Evolutionary conservation across 441 rosid species (phyloP), one percentile per base, ranked within the genome.

Genomic region (Theobroma grandiflorum): DNA sequence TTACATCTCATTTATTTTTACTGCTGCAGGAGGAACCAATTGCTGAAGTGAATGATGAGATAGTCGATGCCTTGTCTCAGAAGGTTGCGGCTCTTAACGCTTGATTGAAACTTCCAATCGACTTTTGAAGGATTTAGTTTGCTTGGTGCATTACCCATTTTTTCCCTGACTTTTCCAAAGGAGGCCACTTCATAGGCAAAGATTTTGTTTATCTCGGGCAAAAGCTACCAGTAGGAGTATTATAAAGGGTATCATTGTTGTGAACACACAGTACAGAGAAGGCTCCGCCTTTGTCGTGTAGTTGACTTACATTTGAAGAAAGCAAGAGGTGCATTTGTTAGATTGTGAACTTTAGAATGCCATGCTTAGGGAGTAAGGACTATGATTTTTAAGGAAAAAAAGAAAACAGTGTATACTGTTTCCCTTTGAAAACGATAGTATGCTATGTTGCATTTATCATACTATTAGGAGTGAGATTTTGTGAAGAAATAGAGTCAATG

Each of bases 61-160:
- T 71, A 26, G 86, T 84, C 2, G 87, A 86, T 2, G 91, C 82
- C 37, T 82, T 94, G 87, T 67, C 94, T 61, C 86, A 81, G 37
- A 90, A 82, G 89, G 84, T 96, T 76, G 93, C 89, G 22, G 74
- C 86, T 58, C 88, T 96, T 78, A 86, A 82, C 80, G 78, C 88
- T 11, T 85, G 87, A 85, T 77, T 47, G 59, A 37, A 55, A 9
- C 80, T 65, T 76, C 45, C 16, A 62, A 57, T 58, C 77, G 15
- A 59, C 8, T 61, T 35, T 59, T 43, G 43, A 68, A 59, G 63
- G 79, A 77, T 38, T 80, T 68, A 63, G 61, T 57, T 45, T 78
- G 65, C 61, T 76, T 71, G 58, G 33, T 72, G 16, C 11, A 0
- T 14, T 63, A 53, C 77, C 40, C 70, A 64, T 72, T 79, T 73